Conservation (phyloP, 1,284 basidiomycete species). For the Ganoderma lingzhi region DNA sequence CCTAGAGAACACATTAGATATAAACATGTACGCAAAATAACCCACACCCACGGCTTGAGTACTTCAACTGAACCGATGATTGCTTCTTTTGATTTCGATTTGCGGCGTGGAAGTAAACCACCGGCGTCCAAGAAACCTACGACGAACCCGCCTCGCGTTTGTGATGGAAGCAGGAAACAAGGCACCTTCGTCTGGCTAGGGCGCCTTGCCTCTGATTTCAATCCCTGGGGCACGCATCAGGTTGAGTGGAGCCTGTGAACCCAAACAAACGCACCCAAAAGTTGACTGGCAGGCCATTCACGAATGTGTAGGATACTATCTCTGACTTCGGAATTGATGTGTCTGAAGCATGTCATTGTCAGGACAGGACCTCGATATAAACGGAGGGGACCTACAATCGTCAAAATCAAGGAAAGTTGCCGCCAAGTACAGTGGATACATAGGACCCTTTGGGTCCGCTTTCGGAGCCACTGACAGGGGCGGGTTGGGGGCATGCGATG, state of each 20-base stretch:
- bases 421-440: slow-evolving; percentile 53
- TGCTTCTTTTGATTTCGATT: slow-evolving; percentile 48
- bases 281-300: slow-evolving; percentile 8
- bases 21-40: not conserved
- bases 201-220: slow-evolving; percentile 45
- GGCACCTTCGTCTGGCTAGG: slow-evolving; percentile 50
- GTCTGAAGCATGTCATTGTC: slow-evolving; percentile 26
- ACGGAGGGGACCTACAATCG: slow-evolving; percentile 56
- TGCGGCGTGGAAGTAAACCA: slow-evolving; percentile 46
- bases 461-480: slow-evolving; percentile 35
- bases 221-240: not conserved
- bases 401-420: slow-evolving; percentile 65
- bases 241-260: not conserved
- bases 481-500: slow-evolving; percentile 27
- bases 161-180: slow-evolving; percentile 47
- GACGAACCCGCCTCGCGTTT: slow-evolving; percentile 43
- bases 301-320: slow-evolving; percentile 36
- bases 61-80: slow-evolving; percentile 58
- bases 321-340: slow-evolving; percentile 40
- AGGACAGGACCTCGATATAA: not conserved
- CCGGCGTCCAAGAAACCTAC: slow-evolving; percentile 54
- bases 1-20: slow-evolving; percentile 43
- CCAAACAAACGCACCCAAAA: slow-evolving; percentile 40
- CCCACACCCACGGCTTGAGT: slow-evolving; percentile 58
- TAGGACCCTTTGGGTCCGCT: slow-evolving; percentile 31